Evolutionary conservation across 163 green algal genomes (phyloP).

Genomic region (Coccomyxa subellipsoidea): DNA sequence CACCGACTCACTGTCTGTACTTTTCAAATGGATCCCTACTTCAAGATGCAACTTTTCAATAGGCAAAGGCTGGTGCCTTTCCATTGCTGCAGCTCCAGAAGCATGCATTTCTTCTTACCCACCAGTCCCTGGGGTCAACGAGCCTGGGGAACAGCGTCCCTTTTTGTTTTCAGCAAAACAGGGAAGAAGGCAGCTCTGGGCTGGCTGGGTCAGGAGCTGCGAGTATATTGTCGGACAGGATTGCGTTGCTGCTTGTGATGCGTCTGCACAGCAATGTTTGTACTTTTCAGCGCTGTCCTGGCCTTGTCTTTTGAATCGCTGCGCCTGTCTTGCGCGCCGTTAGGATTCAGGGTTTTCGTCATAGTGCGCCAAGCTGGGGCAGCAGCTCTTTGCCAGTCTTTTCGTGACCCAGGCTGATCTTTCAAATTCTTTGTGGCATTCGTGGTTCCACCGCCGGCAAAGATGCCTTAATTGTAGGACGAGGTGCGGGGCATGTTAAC

Average conservation of each 20-base stretch:
- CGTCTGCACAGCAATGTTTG: no score
- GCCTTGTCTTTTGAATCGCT: background rate
- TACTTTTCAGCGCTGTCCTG: no score
- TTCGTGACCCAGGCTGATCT: no score
- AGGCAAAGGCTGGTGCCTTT: background rate
- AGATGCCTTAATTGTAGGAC: background rate
- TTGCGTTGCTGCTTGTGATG: background rate
- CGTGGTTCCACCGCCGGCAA: background rate
- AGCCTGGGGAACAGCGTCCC: background rate
- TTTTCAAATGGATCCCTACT: background rate
- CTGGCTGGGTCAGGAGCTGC: background rate
- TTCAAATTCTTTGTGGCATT: background rate
- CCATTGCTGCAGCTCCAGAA: no score
- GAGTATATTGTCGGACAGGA: background rate
- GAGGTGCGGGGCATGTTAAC: background rate
- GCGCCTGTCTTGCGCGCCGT: background rate
- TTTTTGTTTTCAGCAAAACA: background rate
- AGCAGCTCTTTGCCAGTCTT: background rate
- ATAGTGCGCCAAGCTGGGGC: background rate
- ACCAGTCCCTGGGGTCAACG: no score
- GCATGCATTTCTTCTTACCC: no score
- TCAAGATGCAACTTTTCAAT: background rate
- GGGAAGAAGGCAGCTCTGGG: background rate
- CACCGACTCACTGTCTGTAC: background rate
- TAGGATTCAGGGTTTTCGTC: background rate